phyloP scores from a whole-genome alignment of 306 rosid genomes.

The Cercis canadensis region DNA sequence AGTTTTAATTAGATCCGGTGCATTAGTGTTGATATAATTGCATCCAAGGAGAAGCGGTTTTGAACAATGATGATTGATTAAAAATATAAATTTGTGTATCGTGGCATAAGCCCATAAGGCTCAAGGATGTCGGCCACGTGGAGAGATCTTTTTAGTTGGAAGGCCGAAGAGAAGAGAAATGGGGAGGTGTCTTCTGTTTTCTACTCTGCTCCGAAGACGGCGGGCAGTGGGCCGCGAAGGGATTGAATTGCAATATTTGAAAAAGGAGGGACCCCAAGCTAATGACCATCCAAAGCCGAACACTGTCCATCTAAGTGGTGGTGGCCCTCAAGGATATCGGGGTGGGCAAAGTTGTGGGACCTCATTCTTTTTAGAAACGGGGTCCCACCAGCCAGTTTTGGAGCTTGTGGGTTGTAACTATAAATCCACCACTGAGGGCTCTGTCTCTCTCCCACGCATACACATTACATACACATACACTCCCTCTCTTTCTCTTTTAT shows the following conservation, averaged over 20 bases:
- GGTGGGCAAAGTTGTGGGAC: conserved; percentile 31
- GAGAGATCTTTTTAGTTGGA: conserved; percentile 12
- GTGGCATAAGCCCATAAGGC: conserved; percentile 32
- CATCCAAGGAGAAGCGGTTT: too few species aligned
- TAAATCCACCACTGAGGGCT: conserved; percentile 54
- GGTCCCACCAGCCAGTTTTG: conserved; percentile 49
- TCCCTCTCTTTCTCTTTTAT: neutral
- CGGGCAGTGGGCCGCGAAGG: neutral
- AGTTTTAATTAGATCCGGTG: too few species aligned
- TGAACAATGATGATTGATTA: too few species aligned
- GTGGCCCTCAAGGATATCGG: conserved; percentile 59
- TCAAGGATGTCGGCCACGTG: conserved; percentile 43
- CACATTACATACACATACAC: conserved; percentile 37
- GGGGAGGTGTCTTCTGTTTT: too few species aligned
- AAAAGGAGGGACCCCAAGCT: neutral
- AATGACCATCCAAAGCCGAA: too few species aligned
- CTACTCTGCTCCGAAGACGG: neutral
- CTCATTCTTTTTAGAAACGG: conserved; percentile 4
- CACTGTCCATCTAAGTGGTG: conserved; percentile 2
- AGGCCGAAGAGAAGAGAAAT: neutral
- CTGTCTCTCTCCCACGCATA: too few species aligned
- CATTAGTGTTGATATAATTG: too few species aligned
- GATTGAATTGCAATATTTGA: neutral
- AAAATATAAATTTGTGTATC: neutral
- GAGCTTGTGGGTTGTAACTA: conserved; percentile 45